Percentiles rank a stretch among this genome's conserved stretches.
phyloP scores from a whole-genome alignment of 2,329 filamentous ascomycete species.

The Onygenales sp. region DNA sequence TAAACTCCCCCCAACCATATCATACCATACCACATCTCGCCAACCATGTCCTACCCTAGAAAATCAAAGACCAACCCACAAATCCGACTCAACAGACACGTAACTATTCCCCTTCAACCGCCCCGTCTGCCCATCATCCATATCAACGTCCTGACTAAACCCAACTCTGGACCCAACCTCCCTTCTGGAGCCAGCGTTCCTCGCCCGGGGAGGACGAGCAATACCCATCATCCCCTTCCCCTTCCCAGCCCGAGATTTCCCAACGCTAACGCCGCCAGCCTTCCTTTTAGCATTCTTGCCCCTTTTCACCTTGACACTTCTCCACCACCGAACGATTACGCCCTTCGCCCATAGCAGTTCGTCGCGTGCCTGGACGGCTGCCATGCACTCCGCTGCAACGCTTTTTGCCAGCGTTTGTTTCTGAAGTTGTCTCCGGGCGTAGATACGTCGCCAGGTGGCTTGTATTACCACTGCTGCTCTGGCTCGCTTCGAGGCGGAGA shows the following conservation, averaged over 20 bases:
- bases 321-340: constrained; percentile 28
- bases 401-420: constrained; percentile 16
- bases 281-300: not conserved
- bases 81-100: not conserved
- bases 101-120: not conserved
- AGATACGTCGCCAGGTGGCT: constrained; percentile 36
- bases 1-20: not conserved
- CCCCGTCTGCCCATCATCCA: not conserved
- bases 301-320: constrained; percentile 13
- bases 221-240: not conserved
- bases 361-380: constrained; percentile 36
- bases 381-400: constrained; percentile 32
- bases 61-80: constrained; percentile 2
- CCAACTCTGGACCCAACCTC: not conserved
- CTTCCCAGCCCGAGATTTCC: not conserved
- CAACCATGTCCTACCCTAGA: too few species aligned
- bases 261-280: not conserved
- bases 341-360: constrained; percentile 30
- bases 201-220: not conserved
- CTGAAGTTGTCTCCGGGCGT: constrained; percentile 11
- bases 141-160: not conserved
- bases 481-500: constrained; percentile 40
- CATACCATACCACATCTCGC: not conserved
- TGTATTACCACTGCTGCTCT: constrained; percentile 47
- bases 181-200: not conserved